Base-by-base conservation (phyloP, 2,329 filamentous ascomycete species). In the Fusarium tricinctum region DNA sequence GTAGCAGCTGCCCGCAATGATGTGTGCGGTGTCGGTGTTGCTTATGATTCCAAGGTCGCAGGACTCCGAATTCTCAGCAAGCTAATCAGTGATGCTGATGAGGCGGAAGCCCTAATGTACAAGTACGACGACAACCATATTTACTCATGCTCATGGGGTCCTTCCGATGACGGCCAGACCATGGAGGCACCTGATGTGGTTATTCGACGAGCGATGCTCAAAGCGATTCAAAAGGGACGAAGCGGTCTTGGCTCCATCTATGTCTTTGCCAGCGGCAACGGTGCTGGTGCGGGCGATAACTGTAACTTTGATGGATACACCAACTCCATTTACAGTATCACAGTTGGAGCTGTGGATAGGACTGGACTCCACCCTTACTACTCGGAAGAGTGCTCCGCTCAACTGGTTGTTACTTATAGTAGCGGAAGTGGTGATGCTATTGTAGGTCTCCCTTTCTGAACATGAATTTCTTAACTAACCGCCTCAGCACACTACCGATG, bases 281-380 rank as follows among this genome's bases (percentile, higher is more conserved):
- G 96, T 59, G 97, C 95, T 12, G 84, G 85, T 5, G 88, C 84
- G 68, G 94, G 92, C 46, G 96, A 99, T 78, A 98, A 99, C 80
- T 99, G 96, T 86, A 99, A 99, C 78, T 99, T 99, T 78, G 96
- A 99, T 77, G 96, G 96, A 39, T 99, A 99, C 81, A 99, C 96
- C 62, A 99, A 99, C 83, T 97, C 94, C 77, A 99, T 99, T 73
- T 99, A 98, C 85, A 97, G 94, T 78, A 96, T 99, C 73, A 97
- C 94, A 0, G 94, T 99, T 19, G 96, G 96, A 38, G 95, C 95
- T 33, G 91, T 99, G 66, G 94, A 97, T 77, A 87, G 93, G 61
- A 89, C 91, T 70, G 94, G 95, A 39, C 80, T 87, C n/a, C 95
- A 98, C 76, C 94, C 96, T 0, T 96, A 95, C 78, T 99, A 99